Percentiles rank a stretch among this genome's conserved stretches.
These are phyloP conservation scores for Diaporthe aspalathi DNA, from an alignment of 2,329 filamentous ascomycete species.

Conservation along the genomic window DNA sequence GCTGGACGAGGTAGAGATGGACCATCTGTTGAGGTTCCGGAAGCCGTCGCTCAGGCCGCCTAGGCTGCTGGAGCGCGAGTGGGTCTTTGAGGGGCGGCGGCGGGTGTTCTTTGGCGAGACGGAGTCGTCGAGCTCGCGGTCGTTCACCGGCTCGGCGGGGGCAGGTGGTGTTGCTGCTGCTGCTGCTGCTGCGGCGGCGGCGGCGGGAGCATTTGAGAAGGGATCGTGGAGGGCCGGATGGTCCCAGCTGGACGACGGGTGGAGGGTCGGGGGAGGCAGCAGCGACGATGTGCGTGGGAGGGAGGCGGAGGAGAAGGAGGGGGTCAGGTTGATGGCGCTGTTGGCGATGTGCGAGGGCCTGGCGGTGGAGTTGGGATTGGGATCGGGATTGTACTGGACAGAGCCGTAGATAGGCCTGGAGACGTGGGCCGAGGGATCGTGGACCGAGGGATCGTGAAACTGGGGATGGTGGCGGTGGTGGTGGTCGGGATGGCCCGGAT, in stretches of 20 bases:
- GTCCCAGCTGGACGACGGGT: slow-evolving; percentile 39
- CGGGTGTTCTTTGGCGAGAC: slow-evolving; percentile 40
- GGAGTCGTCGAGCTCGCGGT: slow-evolving; percentile 40
- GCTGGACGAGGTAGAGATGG: slow-evolving; percentile 63
- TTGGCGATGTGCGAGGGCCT: slow-evolving; percentile 36
- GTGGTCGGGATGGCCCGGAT: background rate
- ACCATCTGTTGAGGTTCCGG: slow-evolving; percentile 65
- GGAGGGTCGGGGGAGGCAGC: slow-evolving; percentile 52
- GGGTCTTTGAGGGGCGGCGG: slow-evolving; percentile 41
- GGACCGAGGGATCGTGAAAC: slow-evolving; percentile 5
- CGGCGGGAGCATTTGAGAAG: slow-evolving; percentile 38
- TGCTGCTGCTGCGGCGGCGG: too few relatives aligned
- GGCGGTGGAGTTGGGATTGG: background rate
- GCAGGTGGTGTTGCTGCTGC: too few relatives aligned
- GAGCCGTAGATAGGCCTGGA: slow-evolving; percentile 37
- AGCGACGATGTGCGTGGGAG: slow-evolving; percentile 58
- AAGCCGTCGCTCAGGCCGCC: slow-evolving; percentile 56
- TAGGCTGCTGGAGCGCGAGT: slow-evolving; percentile 52
- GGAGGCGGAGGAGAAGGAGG: slow-evolving; percentile 46
- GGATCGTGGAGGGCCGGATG: slow-evolving; percentile 41
- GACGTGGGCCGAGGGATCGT: slow-evolving; percentile 19
- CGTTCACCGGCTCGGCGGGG: slow-evolving; percentile 37
- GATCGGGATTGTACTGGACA: slow-evolving; percentile 10
- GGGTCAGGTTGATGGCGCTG: slow-evolving; percentile 39
- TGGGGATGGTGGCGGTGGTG: slow-evolving; percentile 16